A percentile compares a stretch with the other conserved stretches of the same genome.
These are phyloP conservation scores for Sesbania bispinosa DNA, from an alignment of 306 rosid species.

Conservation along the genomic window DNA sequence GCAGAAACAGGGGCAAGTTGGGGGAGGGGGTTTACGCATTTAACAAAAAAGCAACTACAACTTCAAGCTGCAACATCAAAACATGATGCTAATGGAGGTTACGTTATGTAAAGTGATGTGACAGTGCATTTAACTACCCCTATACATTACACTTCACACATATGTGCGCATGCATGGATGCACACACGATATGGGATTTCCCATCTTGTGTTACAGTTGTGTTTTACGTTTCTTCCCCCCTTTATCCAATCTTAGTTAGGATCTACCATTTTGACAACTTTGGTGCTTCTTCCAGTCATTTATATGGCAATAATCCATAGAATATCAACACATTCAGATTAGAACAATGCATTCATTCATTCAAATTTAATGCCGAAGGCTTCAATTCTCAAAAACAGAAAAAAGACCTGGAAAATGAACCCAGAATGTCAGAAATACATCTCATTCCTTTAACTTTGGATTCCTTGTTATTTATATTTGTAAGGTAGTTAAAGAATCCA, in stretches of 20 bases:
- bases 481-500: conserved; percentile 23
- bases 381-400: neutral
- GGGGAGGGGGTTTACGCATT: too few species aligned
- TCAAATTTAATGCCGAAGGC: neutral
- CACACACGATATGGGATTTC: neutral
- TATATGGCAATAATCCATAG: conserved; percentile 4
- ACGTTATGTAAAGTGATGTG: too few species aligned
- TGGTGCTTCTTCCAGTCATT: neutral
- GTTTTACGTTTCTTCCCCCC: neutral
- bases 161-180: too few species aligned
- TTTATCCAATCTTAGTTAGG: neutral
- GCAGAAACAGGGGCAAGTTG: too few species aligned
- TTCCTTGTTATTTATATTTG: conserved; percentile 19
- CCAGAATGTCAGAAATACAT: neutral
- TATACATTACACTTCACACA: too few species aligned
- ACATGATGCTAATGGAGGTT: too few species aligned
- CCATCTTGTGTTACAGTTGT: neutral
- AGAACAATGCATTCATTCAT: neutral
- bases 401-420: neutral
- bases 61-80: too few species aligned
- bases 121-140: too few species aligned
- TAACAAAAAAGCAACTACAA: too few species aligned
- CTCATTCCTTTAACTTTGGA: neutral
- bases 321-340: neutral
- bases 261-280: neutral